Evolutionary conservation across 345 rosid genomes (phyloP).

Genomic region (Stellera chamaejasme): DNA sequence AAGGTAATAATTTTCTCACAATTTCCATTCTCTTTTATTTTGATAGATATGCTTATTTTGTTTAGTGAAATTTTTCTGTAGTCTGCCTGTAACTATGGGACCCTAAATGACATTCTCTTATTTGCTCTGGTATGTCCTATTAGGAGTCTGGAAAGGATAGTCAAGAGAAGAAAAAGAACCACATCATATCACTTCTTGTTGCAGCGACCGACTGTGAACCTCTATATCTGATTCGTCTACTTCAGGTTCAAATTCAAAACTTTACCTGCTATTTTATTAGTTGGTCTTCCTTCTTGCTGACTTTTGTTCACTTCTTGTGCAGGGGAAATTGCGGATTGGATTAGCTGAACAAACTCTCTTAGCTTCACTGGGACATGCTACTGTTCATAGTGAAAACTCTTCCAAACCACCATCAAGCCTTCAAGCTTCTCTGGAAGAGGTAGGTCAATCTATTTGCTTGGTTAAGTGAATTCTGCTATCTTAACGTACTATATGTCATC

Average conservation of each 20-base stretch:
- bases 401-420: slow-evolving; percentile 53
- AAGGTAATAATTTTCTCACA: slow-evolving; percentile 40
- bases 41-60: slow-evolving; percentile 1
- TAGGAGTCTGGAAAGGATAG: slow-evolving; percentile 96
- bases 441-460: slow-evolving; percentile 17
- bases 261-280: background rate
- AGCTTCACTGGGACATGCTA: slow-evolving; percentile 91
- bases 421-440: slow-evolving; percentile 90
- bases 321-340: slow-evolving; percentile 78
- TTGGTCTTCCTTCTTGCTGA: slow-evolving; percentile 5
- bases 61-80: slow-evolving; percentile 3
- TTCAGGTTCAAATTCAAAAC: slow-evolving; percentile 54
- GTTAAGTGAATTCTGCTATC: no score
- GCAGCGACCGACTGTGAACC: slow-evolving; percentile 97
- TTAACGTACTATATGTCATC: no score
- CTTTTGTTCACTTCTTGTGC: slow-evolving; percentile 14
- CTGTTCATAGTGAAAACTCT: slow-evolving; percentile 63
- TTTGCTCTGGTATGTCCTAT: slow-evolving; percentile 13
- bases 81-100: background rate
- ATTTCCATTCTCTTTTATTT: background rate
- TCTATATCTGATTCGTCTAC: slow-evolving; percentile 80
- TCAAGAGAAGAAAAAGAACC: slow-evolving; percentile 88
- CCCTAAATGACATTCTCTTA: background rate
- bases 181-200: slow-evolving; percentile 86
- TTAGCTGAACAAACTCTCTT: slow-evolving; percentile 83